A percentile compares a stretch with the other conserved stretches of the same genome.
These are phyloP conservation scores for Dissoconium aciculare DNA, from an alignment of 2,329 filamentous ascomycete species.

Conservation along the genomic window DNA sequence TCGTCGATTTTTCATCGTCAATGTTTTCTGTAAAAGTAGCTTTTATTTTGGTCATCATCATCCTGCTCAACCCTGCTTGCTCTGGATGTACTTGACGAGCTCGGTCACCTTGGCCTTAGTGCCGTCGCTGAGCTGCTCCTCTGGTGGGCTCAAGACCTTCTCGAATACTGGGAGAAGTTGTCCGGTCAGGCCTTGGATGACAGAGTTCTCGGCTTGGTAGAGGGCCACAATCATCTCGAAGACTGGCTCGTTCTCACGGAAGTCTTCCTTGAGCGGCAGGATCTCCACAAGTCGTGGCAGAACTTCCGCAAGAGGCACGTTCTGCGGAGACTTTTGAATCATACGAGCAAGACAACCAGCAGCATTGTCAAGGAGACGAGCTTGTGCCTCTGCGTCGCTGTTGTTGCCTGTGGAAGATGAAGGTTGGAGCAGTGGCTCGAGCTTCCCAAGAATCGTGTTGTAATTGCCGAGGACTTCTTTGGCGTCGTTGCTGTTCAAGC, in stretches of 20 bases:
- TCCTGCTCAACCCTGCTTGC: not conserved
- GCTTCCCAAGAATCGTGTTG: conserved; percentile 62
- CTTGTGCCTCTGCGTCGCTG: conserved; percentile 56
- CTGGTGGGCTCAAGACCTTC: conserved; percentile 53
- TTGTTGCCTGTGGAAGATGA: conserved; percentile 8
- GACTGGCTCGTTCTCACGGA: conserved; percentile 88
- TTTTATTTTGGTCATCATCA: too few relatives aligned
- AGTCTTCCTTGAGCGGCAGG: conserved; percentile 83
- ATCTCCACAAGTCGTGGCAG: conserved; percentile 65
- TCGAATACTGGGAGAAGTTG: conserved; percentile 57
- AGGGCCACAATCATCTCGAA: conserved; percentile 81
- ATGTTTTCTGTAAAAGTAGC: too few relatives aligned
- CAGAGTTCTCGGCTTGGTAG: conserved; percentile 56
- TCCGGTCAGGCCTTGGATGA: conserved; percentile 54
- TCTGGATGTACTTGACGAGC: conserved; percentile 38
- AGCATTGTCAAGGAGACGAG: conserved; percentile 80
- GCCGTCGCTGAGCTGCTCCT: conserved; percentile 61
- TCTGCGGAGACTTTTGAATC: conserved; percentile 77
- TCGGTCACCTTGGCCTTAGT: conserved; percentile 52
- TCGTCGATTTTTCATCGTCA: too few relatives aligned
- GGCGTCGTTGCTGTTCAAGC: conserved; percentile 62
- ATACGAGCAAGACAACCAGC: conserved; percentile 82
- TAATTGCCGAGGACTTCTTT: conserved; percentile 61
- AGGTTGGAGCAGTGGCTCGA: conserved; percentile 64
- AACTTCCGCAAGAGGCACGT: conserved; percentile 64